These are phyloP conservation scores for Pseudotsuga menziesii DNA, from an alignment of 75 land plant genomes.

Conservation along the genomic window DNA sequence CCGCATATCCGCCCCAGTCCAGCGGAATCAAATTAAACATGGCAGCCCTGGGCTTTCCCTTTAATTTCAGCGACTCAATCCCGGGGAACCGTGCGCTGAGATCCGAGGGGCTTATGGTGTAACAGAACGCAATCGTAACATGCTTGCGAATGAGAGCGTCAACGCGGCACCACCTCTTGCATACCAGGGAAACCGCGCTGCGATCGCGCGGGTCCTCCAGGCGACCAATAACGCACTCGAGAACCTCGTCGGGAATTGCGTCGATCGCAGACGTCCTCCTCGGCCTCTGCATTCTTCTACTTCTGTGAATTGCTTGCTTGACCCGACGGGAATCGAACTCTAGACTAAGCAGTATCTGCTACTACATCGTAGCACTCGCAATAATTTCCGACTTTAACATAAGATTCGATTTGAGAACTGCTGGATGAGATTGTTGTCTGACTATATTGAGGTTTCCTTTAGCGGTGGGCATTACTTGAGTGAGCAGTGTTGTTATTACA, in stretches of 20 bases:
- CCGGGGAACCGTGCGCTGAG: constrained; percentile 52
- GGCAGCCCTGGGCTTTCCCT: constrained; percentile 87
- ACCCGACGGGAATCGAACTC: too few species aligned
- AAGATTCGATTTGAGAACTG: too few species aligned
- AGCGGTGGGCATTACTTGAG: too few species aligned
- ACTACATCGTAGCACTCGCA: too few species aligned
- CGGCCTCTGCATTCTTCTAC: too few species aligned
- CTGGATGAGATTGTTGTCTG: too few species aligned
- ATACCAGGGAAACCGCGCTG: constrained; percentile 68
- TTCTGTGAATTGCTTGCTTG: too few species aligned
- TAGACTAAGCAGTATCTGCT: too few species aligned
- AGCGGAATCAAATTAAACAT: constrained; percentile 80
- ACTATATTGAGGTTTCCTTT: too few species aligned
- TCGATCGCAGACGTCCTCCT: too few species aligned
- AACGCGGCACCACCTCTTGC: constrained; percentile 63
- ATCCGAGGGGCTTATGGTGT: constrained; percentile 51
- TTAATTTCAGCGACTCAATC: constrained; percentile 65
- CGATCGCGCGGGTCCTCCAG: constrained; percentile 50
- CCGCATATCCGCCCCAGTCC: constrained; percentile 85
- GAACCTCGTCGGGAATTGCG: constrained; percentile 29
- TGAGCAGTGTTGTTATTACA: too few species aligned
- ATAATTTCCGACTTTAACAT: too few species aligned
- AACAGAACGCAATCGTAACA: constrained; percentile 64
- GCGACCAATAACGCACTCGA: constrained; percentile 53
- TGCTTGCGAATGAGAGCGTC: constrained; percentile 61